These are phyloP conservation scores for Malassezia brasiliensis DNA, from an alignment of 1,284 basidiomycete genomes.

Conservation along the genomic window DNA sequence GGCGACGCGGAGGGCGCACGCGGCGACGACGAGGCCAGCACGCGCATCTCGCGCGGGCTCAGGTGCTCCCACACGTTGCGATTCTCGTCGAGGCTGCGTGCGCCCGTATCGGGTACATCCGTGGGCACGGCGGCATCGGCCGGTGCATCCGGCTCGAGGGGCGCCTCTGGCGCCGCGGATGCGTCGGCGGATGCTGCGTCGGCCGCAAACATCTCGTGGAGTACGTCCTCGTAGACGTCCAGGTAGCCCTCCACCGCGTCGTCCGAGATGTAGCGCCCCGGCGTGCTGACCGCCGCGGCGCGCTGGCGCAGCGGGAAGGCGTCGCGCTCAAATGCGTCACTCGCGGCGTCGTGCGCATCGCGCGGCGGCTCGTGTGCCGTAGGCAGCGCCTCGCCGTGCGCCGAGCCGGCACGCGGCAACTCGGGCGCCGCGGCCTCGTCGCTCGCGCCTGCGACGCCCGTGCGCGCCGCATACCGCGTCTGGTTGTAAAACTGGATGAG, in stretches of 20 bases:
- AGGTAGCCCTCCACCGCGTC: constrained; percentile 53
- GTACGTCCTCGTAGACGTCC: constrained; percentile 54
- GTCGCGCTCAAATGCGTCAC: constrained; percentile 49
- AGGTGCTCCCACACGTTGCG: constrained; percentile 43
- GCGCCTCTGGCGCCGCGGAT: background rate
- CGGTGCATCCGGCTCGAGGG: background rate
- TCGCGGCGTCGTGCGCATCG: background rate
- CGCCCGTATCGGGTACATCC: constrained; percentile 7
- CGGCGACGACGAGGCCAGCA: constrained; percentile 22
- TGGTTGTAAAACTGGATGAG: constrained; percentile 76
- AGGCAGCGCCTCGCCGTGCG: background rate
- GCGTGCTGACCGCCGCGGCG: constrained; percentile 29
- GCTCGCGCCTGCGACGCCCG: constrained; percentile 19
- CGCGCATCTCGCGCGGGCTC: constrained; percentile 41
- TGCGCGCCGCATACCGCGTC: constrained; percentile 22
- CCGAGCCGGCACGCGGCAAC: background rate
- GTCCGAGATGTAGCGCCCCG: constrained; percentile 52
- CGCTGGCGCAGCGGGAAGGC: constrained; percentile 52
- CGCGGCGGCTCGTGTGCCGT: background rate
- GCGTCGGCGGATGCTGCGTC: constrained; percentile 1
- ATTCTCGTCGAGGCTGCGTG: constrained; percentile 23
- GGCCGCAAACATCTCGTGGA: constrained; percentile 51
- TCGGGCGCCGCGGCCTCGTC: constrained; percentile 26
- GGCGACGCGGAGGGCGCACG: constrained; percentile 11
- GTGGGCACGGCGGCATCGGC: background rate